Evolutionary conservation across 2,329 filamentous ascomycete species (phyloP).

Genomic region (Penicillium sp.): DNA sequence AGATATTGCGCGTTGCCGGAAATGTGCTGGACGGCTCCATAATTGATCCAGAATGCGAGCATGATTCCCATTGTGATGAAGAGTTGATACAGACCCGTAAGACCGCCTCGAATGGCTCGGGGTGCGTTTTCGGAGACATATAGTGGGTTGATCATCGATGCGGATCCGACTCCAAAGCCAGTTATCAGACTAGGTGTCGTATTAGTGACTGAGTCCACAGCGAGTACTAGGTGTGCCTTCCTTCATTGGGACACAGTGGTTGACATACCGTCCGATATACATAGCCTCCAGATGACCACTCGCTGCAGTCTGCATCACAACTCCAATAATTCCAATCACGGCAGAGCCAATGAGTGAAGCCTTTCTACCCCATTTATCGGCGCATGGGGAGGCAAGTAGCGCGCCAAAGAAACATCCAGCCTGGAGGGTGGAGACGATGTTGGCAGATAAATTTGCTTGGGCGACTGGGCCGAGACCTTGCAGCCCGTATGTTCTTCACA

Average conservation of each 20-base stretch:
- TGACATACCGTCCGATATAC: conserved; percentile 65
- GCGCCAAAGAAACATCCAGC: conserved; percentile 70
- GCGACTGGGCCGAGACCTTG: conserved; percentile 44
- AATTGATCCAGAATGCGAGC: conserved; percentile 59
- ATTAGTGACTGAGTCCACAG: too few relatives aligned
- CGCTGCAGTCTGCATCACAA: conserved; percentile 67
- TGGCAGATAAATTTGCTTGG: conserved; percentile 62
- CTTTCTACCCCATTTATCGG: conserved; percentile 59
- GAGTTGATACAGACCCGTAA: conserved; percentile 65
- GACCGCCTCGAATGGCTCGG: conserved; percentile 61
- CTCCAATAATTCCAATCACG: conserved; percentile 62
- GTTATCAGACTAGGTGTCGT: conserved; percentile 46
- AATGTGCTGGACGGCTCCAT: conserved; percentile 55
- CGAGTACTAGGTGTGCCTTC: neutral
- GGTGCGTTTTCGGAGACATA: conserved; percentile 66
- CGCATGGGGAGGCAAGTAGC: conserved; percentile 50
- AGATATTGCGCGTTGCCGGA: conserved; percentile 58
- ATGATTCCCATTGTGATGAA: conserved; percentile 56
- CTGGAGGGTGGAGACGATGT: conserved; percentile 73
- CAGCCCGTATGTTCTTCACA: conserved; percentile 57
- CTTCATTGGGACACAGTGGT: neutral
- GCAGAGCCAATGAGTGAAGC: conserved; percentile 61
- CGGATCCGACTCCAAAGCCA: conserved; percentile 55
- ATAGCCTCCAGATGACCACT: conserved; percentile 64
- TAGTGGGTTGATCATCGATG: conserved; percentile 63